phyloP scores from a whole-genome alignment of 768 basidiomycete genomes.

The Pisolithus marmoratus region DNA sequence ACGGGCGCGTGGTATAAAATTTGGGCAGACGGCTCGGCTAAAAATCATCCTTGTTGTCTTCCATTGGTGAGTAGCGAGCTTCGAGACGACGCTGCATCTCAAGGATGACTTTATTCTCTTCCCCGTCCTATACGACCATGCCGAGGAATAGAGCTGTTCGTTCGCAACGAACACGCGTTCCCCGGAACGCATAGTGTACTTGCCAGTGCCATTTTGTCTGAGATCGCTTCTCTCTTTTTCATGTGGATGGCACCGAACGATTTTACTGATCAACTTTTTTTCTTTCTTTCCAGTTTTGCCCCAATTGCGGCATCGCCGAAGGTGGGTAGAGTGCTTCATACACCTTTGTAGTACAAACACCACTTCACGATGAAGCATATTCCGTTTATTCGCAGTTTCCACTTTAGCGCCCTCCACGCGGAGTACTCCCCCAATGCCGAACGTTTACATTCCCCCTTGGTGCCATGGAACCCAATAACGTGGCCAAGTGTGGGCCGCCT shows the following conservation, averaged over 20 bases:
- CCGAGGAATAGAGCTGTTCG: slow-evolving; percentile 74
- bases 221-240: slow-evolving; percentile 22
- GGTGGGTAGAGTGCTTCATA: slow-evolving; percentile 19
- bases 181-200: slow-evolving; percentile 65
- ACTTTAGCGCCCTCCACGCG: slow-evolving; percentile 61
- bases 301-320: background rate
- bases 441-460: slow-evolving; percentile 69
- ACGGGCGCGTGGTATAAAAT: slow-evolving; percentile 21
- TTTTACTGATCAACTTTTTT: slow-evolving; percentile 13
- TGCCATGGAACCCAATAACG: slow-evolving; percentile 64
- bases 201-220: slow-evolving; percentile 89
- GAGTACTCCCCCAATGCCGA: slow-evolving; percentile 72
- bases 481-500: slow-evolving; percentile 61
- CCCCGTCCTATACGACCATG: slow-evolving; percentile 90
- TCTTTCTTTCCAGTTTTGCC: background rate
- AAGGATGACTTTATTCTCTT: slow-evolving; percentile 81
- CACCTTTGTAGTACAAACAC: slow-evolving; percentile 16
- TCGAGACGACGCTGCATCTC: slow-evolving; percentile 4
- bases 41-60: background rate
- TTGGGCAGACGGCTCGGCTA: background rate
- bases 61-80: slow-evolving; percentile 10
- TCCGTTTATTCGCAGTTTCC: slow-evolving; percentile 86
- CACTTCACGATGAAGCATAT: slow-evolving; percentile 45
- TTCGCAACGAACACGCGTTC: slow-evolving; percentile 70
- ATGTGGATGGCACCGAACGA: background rate